phyloP scores from a whole-genome alignment of 2,329 filamentous ascomycete genomes.

The Arthrinium phaeospermum region DNA sequence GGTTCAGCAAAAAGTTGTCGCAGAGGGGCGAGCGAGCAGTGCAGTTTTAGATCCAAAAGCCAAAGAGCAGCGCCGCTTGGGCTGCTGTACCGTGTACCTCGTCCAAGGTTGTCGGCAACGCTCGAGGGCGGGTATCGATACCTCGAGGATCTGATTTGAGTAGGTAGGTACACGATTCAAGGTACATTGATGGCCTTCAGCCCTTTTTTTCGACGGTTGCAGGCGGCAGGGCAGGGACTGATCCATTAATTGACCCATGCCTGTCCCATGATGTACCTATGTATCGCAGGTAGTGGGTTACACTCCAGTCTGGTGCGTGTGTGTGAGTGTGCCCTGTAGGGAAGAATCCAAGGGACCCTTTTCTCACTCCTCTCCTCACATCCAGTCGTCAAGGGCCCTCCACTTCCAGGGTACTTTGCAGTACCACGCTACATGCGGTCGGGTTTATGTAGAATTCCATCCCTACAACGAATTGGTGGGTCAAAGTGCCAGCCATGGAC shows the following conservation, averaged over 20 bases:
- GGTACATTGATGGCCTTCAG: not conserved
- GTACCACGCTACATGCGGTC: not conserved
- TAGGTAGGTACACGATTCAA: conserved; percentile 11
- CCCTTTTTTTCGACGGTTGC: not conserved
- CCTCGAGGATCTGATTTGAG: not conserved
- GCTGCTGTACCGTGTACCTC: not conserved
- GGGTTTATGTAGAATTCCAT: conserved; percentile 15
- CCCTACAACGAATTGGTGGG: not conserved
- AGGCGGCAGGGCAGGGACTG: not conserved
- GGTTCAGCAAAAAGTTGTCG: conserved; percentile 14
- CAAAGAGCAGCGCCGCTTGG: conserved; percentile 4
- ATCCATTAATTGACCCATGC: not conserved
- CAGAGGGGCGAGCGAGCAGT: conserved; percentile 11
- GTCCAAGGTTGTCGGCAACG: not conserved
- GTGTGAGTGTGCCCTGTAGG: conserved; percentile 2
- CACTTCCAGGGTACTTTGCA: conserved; percentile 10
- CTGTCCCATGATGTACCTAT: not conserved
- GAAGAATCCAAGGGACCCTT: conserved; percentile 13
- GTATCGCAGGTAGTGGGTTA: not conserved
- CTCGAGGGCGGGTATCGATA: not conserved
- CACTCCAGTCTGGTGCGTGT: not conserved
- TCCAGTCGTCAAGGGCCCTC: not conserved
- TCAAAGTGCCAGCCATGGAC: not conserved
- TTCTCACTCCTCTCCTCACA: not conserved
- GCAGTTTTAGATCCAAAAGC: conserved; percentile 9